phyloP scores from a whole-genome alignment of 352 stramenopile species.

The Phytophthora macrochlamydospora region DNA sequence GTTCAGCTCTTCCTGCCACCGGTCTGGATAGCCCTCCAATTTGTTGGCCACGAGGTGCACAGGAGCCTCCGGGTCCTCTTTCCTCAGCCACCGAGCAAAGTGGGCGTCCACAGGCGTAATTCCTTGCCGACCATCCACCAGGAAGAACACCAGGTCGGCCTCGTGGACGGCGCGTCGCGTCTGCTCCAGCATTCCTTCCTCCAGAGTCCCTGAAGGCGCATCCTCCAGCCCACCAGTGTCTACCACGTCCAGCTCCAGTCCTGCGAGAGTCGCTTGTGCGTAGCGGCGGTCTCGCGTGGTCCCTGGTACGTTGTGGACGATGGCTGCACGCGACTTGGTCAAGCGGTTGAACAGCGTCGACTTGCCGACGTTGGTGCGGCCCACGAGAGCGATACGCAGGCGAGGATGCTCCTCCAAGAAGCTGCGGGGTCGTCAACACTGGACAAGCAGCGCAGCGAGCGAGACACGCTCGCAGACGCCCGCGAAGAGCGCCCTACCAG shows the following conservation, averaged over 20 bases:
- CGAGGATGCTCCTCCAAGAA: conserved; percentile 50
- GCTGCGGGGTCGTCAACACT: neutral
- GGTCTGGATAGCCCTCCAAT: conserved; percentile 67
- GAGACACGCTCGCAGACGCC: conserved; percentile 17
- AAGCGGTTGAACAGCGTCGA: conserved; percentile 87
- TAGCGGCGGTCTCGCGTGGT: conserved; percentile 84
- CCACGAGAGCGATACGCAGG: conserved; percentile 81
- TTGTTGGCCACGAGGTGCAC: conserved; percentile 85
- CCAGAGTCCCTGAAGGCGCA: conserved; percentile 59
- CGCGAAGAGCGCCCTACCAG: conserved; percentile 33
- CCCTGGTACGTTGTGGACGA: conserved; percentile 85
- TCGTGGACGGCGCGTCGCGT: conserved; percentile 77
- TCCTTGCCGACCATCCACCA: conserved; percentile 79
- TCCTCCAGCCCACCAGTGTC: conserved; percentile 85
- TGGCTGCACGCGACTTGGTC: conserved; percentile 75
- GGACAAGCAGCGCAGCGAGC: conserved; percentile 24
- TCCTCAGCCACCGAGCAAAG: conserved; percentile 77
- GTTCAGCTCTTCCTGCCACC: conserved; percentile 73
- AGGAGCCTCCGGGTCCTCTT: conserved; percentile 58
- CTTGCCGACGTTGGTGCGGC: conserved; percentile 85
- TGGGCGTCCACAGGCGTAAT: conserved; percentile 82
- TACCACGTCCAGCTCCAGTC: conserved; percentile 82
- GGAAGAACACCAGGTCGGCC: conserved; percentile 80
- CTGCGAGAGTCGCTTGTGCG: conserved; percentile 60
- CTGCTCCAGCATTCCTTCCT: conserved; percentile 84